These are phyloP conservation scores for Articulospora tetracladia DNA, from an alignment of 495 filamentous ascomycete species.

Conservation along the genomic window DNA sequence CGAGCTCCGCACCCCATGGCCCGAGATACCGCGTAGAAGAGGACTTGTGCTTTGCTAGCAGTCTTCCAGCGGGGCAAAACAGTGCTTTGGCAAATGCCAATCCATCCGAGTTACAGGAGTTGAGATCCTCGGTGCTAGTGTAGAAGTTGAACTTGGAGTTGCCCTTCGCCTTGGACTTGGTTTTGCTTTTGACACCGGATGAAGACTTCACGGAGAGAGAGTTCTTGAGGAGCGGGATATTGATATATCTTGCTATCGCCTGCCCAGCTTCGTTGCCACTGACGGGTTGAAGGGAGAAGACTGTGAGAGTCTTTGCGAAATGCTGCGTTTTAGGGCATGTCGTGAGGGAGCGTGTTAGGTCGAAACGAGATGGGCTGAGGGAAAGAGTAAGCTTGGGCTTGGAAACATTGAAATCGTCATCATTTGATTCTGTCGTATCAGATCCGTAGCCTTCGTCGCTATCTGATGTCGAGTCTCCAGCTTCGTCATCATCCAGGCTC, in stretches of 20 bases:
- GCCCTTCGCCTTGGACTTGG: neutral
- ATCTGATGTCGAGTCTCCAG: neutral
- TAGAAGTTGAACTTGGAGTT: neutral
- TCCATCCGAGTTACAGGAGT: neutral
- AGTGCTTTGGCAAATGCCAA: constrained; percentile 1
- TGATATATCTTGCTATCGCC: neutral
- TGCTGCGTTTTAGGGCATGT: neutral
- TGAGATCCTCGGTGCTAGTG: neutral
- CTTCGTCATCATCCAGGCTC: neutral
- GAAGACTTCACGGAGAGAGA: neutral
- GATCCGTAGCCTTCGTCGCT: neutral
- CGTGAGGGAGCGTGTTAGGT: neutral
- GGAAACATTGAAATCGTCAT: no score
- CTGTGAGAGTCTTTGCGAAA: neutral
- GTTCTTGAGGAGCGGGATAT: neutral
- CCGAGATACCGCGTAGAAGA: neutral
- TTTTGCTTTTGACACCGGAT: neutral
- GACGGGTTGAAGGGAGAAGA: neutral
- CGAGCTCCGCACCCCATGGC: neutral
- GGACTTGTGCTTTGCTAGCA: neutral
- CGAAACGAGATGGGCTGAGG: neutral
- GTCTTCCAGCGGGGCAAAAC: neutral
- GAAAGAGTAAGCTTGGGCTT: neutral
- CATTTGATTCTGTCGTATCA: neutral
- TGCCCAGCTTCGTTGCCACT: neutral